Conservation (phyloP, 2,329 filamentous ascomycete genomes). For the Fusarium chaquense region DNA sequence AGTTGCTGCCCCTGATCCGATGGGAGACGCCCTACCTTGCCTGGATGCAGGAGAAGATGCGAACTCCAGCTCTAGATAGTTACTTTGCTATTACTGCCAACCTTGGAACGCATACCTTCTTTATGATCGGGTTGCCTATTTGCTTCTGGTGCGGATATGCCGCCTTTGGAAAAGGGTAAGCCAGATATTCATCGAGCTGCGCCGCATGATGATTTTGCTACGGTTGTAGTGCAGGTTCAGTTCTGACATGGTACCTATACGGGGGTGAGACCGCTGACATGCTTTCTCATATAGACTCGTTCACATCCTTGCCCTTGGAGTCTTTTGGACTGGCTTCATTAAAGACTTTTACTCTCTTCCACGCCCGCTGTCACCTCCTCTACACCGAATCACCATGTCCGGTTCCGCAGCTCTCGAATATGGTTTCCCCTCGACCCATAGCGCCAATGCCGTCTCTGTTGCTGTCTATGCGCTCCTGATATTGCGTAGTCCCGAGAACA, state of each 20-base stretch:
- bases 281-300: slow-evolving; percentile 64
- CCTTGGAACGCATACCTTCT: slow-evolving; percentile 97
- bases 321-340: slow-evolving; percentile 90
- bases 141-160: slow-evolving; percentile 97
- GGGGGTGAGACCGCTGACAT: slow-evolving; percentile 34
- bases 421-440: slow-evolving; percentile 96
- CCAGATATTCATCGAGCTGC: slow-evolving; percentile 42
- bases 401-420: slow-evolving; percentile 95
- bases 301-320: slow-evolving; percentile 81
- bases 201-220: slow-evolving; percentile 19
- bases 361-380: slow-evolving; percentile 88
- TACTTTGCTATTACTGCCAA: slow-evolving; percentile 98
- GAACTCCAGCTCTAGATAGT: slow-evolving; percentile 87
- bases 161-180: slow-evolving; percentile 86
- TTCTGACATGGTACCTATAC: not conserved
- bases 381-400: slow-evolving; percentile 97
- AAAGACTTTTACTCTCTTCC: slow-evolving; percentile 96
- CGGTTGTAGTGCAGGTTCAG: not conserved
- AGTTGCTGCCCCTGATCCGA: slow-evolving; percentile 85
- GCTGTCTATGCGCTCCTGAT: slow-evolving; percentile 84
- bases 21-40: slow-evolving; percentile 97
- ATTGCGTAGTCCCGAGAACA: slow-evolving; percentile 73
- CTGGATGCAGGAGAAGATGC: slow-evolving; percentile 81
- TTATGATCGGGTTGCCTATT: slow-evolving; percentile 94
- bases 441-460: slow-evolving; percentile 95